Percentiles rank a stretch among this genome's conserved stretches.
These are phyloP conservation scores for Annulohypoxylon maeteangense DNA, from an alignment of 495 filamentous ascomycete species.

Conservation along the genomic window DNA sequence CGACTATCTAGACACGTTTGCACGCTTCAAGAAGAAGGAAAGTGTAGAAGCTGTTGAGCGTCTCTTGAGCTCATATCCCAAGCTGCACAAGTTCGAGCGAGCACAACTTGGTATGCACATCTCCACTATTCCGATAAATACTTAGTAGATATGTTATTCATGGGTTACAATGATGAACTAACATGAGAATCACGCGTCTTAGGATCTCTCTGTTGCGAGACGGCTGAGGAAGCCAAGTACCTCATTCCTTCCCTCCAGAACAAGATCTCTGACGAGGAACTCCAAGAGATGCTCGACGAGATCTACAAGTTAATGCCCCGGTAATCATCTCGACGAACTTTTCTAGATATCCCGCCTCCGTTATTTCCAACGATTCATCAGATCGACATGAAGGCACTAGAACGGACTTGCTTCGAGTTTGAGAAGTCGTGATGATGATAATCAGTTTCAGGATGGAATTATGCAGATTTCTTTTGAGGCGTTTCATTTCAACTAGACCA, in stretches of 20 bases:
- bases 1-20: slow-evolving; percentile 91
- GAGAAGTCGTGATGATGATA: slow-evolving; percentile 3
- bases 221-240: slow-evolving; percentile 93
- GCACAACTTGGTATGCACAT: slow-evolving; percentile 84
- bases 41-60: slow-evolving; percentile 92
- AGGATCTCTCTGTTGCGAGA: slow-evolving; percentile 93
- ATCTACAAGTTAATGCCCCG: slow-evolving; percentile 76
- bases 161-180: background rate
- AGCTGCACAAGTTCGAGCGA: slow-evolving; percentile 89
- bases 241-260: slow-evolving; percentile 88
- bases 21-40: slow-evolving; percentile 93
- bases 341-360: background rate
- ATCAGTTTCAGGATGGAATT: background rate
- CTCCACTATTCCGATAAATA: slow-evolving; percentile 17
- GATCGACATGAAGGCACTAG: background rate
- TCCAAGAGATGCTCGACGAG: slow-evolving; percentile 89
- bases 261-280: slow-evolving; percentile 87
- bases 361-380: background rate
- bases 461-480: slow-evolving; percentile 8
- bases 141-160: slow-evolving; percentile 4
- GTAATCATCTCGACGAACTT: slow-evolving; percentile 14
- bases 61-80: slow-evolving; percentile 76
- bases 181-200: slow-evolving; percentile 3
- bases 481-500: slow-evolving; percentile 31
- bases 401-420: background rate